Evolutionary conservation across 805 yeast species (phyloP), one percentile per base, ranked within the genome.

Genomic region (Yamadazyma kitorensis): DNA sequence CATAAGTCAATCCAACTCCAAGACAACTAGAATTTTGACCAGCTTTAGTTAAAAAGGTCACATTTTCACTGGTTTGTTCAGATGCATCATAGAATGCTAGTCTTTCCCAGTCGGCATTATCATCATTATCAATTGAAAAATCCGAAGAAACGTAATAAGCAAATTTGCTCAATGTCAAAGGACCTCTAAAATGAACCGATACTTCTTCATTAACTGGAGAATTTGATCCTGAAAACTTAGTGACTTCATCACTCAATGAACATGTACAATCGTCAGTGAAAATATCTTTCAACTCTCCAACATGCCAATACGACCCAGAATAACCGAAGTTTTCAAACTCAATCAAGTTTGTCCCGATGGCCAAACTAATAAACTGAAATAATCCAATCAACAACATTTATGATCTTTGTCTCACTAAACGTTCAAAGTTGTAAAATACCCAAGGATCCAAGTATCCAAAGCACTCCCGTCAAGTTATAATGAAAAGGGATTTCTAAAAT

Each of bases 151-250:
- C 66, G 51, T 79, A 83, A 45, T 63, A 78, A 4, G 78, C 89
- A 52, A 82, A 83, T 47, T 74, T 70, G 40, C 61, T 57, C 49
- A 83, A 64, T 11, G 70, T 61, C 40, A 83, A 54, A 7, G 93
- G 93, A 28, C 93, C 93, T 61, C 93, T 73, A 55, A 83, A 76
- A 54, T 83, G 93, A 11, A 83, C 86, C 4, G 87, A 78, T 17
- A 83, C 64, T 52, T 78, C 88, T 45, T 73, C 80, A 52, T 81
- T 63, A 24, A 82, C 52, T 5, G 93, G 93, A 17, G 87, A 60
- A 49, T 80, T 75, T 15, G 74, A 37, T 16, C 91, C 91, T 7
- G 70, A 59, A 44, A 78, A 77, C 4, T 49, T 18, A 2, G 66
- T 58, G 39, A 61, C 53, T n/a, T 58, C 54, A 4, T 43, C 38